Percentiles rank a stretch among this genome's conserved stretches.
Evolutionary conservation across 805 yeast genomes (phyloP).

Genomic region (Torulaspora maleeae): DNA sequence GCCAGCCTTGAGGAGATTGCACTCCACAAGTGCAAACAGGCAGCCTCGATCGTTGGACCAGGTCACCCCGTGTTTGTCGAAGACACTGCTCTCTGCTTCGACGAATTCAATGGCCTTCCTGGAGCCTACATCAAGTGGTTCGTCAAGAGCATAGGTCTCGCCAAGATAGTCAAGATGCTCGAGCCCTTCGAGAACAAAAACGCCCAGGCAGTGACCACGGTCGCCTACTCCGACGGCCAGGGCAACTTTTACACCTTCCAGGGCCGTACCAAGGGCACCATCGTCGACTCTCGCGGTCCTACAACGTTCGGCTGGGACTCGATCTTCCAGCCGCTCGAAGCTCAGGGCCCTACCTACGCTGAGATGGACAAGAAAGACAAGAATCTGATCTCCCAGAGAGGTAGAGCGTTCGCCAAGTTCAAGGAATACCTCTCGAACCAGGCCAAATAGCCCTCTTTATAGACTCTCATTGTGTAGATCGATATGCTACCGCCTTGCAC

Average conservation of each 20-base stretch:
- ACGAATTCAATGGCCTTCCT: constrained; percentile 78
- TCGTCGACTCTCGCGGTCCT: constrained; percentile 76
- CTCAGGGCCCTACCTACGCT: constrained; percentile 73
- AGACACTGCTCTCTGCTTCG: constrained; percentile 86
- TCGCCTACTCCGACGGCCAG: constrained; percentile 84
- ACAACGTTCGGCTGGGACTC: constrained; percentile 93
- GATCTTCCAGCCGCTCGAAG: constrained; percentile 62
- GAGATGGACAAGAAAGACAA: constrained; percentile 77
- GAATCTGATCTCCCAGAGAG: constrained; percentile 84
- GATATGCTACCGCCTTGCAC: not conserved
- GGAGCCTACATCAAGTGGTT: constrained; percentile 98
- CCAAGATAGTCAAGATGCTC: constrained; percentile 72
- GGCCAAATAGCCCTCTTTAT: not conserved
- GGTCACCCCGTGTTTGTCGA: constrained; percentile 87
- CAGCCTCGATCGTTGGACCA: constrained; percentile 56
- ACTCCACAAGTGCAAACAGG: constrained; percentile 60
- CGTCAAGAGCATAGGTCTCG: constrained; percentile 65
- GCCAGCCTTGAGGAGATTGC: constrained; percentile 73
- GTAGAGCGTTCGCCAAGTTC: constrained; percentile 71
- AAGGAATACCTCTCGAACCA: constrained; percentile 44
- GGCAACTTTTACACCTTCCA: constrained; percentile 77
- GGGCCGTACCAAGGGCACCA: constrained; percentile 76
- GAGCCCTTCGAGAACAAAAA: constrained; percentile 75
- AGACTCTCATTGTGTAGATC: not conserved
- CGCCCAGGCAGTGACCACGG: constrained; percentile 87